Evolutionary conservation across 2,329 filamentous ascomycete genomes (phyloP), one percentile per base, ranked within the genome.

Genomic region (Pseudocercospora cruenta): DNA sequence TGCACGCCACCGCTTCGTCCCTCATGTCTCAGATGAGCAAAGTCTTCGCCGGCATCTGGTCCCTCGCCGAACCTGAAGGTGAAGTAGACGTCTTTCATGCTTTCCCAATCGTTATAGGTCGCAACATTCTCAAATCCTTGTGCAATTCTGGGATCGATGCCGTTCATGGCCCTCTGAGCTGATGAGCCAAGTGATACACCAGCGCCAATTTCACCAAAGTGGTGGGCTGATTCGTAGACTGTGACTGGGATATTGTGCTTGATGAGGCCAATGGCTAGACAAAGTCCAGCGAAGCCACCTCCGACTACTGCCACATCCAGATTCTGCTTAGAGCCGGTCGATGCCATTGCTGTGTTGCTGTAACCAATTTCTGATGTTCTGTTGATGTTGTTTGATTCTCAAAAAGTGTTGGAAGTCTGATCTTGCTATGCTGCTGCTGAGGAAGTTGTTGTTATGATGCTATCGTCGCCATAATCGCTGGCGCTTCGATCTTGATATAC

Each of bases 281-380:
- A 78, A 14, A 88, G 78, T 22, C 86, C 86, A 36, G 82, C 84
- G 65, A 88, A 86, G 47, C 86, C 86, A 28, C 85, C 86, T 60
- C 86, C 86, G 12, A 88, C 79, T 43, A 88, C 83, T 62, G 86
- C 85, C 64, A 88, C 77, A 62, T 63, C 61, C 21, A 63, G 24
- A 10, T 51, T 8, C 14, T 58, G 39, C 51, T 47, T 26, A 3
- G 16, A 24, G 31, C 19, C 47, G 7, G 16, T 47, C 3, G 51
- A 8, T 26, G 51, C 16, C 51, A 55, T 55, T 47, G 16, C 9
- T 14, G 9, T 10, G 10, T 14, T 33, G 2, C 9, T 12, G 31
- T 10, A 33, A 33, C 10, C 10, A 10, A 33, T 33, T 7, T 33
- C 10, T 33, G 31, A 33, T 33, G 31, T 33, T 10, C 31, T 10